Base-by-base conservation (phyloP, 495 filamentous ascomycete genomes). In the Aspergillus asperescens region DNA sequence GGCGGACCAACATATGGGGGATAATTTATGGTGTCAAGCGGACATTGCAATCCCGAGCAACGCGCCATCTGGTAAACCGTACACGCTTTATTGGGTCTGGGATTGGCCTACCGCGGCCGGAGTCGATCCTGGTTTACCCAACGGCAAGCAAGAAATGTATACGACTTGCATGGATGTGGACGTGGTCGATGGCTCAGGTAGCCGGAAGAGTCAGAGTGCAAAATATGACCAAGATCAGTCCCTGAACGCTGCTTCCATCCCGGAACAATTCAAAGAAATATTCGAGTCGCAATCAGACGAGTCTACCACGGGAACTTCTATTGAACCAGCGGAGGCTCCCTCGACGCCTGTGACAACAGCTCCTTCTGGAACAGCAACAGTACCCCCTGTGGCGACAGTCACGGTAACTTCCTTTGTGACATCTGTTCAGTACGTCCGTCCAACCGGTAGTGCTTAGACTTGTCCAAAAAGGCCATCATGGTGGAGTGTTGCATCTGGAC, bases 11-110 rank as follows among this genome's bases (percentile, higher is more conserved):
- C 40, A 70, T 18, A 80, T 73, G 66, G 77, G 78, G 10, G 63
- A 67, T 4, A 69, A 83, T 46, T 70, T 90, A 7, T 81, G 75
- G 75, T 96, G 90, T 64, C 90, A 96, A 68, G 80, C 82, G 25
- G 85, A 93, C 59, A 67, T 94, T 34, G 67, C 77, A 35, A 67
- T 96, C 31, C 90, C 90, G 3, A 53, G 62, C 3, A 76, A 83
- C 55, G 62, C 74, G 20, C 58, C 70, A 3, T 57, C 63, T 12
- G 81, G 84, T 16, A 77, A 75, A 24, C 63, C 73, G 2, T 85
- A 85, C 54, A 89, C 89, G 0, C 64, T 93, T 34, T 91, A 95
- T 69, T 96, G 90, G 90, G 82, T 95, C 4, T 95, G 90, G 90
- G 84, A 94, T 57, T 96, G 89, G 89, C 83, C 86, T 4, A 84